Evolutionary conservation across 2,329 filamentous ascomycete genomes (phyloP).

Genomic region (Periconia digitata): DNA sequence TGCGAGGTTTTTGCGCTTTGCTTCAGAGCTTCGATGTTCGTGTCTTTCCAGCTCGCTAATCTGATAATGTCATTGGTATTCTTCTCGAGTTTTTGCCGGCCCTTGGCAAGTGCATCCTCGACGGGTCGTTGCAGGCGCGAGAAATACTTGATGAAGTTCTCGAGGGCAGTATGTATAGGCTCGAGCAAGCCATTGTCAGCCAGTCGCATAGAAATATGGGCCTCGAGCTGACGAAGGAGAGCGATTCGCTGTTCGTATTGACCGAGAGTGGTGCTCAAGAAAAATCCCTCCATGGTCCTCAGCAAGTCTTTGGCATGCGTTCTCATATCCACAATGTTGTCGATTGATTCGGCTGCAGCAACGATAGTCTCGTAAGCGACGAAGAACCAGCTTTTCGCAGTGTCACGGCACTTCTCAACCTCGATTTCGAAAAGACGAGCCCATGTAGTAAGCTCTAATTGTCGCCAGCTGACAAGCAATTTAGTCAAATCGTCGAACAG

Average conservation of each 20-base stretch:
- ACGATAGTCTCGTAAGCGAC: constrained; percentile 90
- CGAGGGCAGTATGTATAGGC: constrained; percentile 64
- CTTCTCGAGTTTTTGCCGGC: constrained; percentile 79
- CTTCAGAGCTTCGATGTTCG: constrained; percentile 83
- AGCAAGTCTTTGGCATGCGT: constrained; percentile 69
- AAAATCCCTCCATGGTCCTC: constrained; percentile 77
- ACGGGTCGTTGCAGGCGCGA: constrained; percentile 69
- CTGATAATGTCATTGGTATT: constrained; percentile 91
- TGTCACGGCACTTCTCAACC: constrained; percentile 70
- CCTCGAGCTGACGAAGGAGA: constrained; percentile 64
- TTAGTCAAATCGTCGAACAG: constrained; percentile 78
- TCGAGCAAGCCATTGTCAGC: constrained; percentile 55
- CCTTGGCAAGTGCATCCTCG: constrained; percentile 64
- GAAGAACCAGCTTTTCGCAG: constrained; percentile 93
- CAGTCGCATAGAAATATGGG: constrained; percentile 65
- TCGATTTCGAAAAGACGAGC: constrained; percentile 85
- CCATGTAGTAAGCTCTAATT: constrained; percentile 91
- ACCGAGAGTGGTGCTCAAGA: constrained; percentile 75
- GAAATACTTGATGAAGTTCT: constrained; percentile 78
- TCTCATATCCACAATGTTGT: constrained; percentile 59
- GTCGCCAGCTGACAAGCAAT: constrained; percentile 83
- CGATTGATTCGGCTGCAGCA: constrained; percentile 69
- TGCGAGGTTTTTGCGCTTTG: constrained; percentile 91
- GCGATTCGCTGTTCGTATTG: constrained; percentile 75
- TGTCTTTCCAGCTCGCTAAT: constrained; percentile 96